These are phyloP conservation scores for Bryoglossum gracile DNA, from an alignment of 495 filamentous ascomycete species.

Conservation along the genomic window DNA sequence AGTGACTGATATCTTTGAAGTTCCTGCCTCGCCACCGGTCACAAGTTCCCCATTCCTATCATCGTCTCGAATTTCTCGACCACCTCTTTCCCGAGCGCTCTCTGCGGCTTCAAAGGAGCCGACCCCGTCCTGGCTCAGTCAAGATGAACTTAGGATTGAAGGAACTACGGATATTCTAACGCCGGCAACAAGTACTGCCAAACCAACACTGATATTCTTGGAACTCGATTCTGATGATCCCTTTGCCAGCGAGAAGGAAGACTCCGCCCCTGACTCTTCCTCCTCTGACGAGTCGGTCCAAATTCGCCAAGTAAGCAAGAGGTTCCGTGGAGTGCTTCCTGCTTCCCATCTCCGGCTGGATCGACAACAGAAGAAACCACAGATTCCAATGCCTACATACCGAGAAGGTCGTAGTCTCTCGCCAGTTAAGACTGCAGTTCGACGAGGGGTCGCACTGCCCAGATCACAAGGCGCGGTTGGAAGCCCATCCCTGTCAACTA, in stretches of 20 bases:
- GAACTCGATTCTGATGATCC: conserved; percentile 22
- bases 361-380: conserved; percentile 34
- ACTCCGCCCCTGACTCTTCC: not conserved
- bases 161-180: conserved; percentile 15
- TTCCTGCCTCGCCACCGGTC: conserved; percentile 30
- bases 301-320: conserved; percentile 37
- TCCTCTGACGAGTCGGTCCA: conserved; percentile 37
- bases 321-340: conserved; percentile 78
- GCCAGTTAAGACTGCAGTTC: conserved; percentile 21
- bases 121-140: not conserved
- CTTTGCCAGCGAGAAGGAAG: conserved; percentile 2
- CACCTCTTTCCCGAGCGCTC: conserved; percentile 1
- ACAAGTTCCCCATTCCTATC: conserved; percentile 20
- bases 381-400: conserved; percentile 29
- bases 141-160: not conserved
- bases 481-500: conserved; percentile 13
- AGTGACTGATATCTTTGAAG: conserved; percentile 16
- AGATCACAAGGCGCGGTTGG: conserved; percentile 1
- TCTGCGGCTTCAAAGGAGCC: conserved; percentile 7
- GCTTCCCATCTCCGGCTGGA: conserved; percentile 86
- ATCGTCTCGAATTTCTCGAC: not conserved
- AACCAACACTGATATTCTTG: conserved; percentile 21
- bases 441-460: conserved; percentile 48
- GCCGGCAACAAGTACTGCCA: conserved; percentile 18
- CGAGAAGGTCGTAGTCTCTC: conserved; percentile 19